These are phyloP conservation scores for Phalaenopsis aphrodite DNA, from an alignment of 106 monocot genomes.

Conservation along the genomic window DNA sequence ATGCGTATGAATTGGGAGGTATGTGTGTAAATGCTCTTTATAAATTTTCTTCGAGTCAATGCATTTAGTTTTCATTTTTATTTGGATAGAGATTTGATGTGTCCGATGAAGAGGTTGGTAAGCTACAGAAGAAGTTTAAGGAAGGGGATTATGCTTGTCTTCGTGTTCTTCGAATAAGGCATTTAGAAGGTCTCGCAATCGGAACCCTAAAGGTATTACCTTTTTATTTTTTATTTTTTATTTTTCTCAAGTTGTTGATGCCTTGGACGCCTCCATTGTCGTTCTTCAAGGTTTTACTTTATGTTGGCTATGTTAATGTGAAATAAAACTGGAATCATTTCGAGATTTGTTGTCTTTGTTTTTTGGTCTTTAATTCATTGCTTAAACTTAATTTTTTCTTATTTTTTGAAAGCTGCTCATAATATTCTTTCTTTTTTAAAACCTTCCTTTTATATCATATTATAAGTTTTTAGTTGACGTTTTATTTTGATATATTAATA, in stretches of 20 bases:
- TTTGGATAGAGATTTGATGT: constrained; percentile 55
- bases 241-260: neutral
- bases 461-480: neutral
- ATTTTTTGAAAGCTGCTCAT: neutral
- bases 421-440: neutral
- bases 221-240: neutral
- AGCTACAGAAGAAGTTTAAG: constrained; percentile 78
- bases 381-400: neutral
- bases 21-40: too few species aligned
- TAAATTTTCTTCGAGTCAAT: neutral
- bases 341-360: neutral
- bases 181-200: constrained; percentile 78
- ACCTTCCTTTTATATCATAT: neutral
- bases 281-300: neutral
- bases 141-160: constrained; percentile 56
- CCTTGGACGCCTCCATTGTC: neutral
- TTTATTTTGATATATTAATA: neutral
- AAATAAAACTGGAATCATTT: neutral
- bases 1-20: too few species aligned
- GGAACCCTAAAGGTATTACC: constrained; percentile 77
- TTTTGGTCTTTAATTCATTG: neutral
- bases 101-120: constrained; percentile 50
- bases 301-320: neutral
- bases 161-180: constrained; percentile 61
- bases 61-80: neutral